These are phyloP conservation scores for Torrubiellomyces zombiae DNA, from an alignment of 2,329 filamentous ascomycete species.

Conservation along the genomic window DNA sequence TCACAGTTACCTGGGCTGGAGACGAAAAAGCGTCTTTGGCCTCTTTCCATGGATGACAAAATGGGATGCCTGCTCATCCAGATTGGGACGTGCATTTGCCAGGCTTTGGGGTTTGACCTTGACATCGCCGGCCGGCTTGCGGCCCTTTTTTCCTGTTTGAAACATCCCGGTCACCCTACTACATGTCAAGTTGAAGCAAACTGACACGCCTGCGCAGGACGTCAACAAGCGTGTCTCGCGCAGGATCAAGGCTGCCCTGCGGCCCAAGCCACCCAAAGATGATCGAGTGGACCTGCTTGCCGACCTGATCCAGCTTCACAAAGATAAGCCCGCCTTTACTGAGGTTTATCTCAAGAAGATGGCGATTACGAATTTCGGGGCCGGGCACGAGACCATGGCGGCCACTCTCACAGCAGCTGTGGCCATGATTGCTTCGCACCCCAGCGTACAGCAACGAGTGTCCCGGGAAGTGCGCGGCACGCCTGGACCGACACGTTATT, in stretches of 20 bases:
- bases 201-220: constrained; percentile 10
- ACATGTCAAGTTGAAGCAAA: not conserved
- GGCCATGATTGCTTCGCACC: constrained; percentile 26
- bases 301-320: constrained; percentile 30
- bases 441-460: constrained; percentile 15
- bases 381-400: constrained; percentile 37
- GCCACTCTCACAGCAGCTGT: constrained; percentile 33
- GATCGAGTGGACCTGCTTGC: constrained; percentile 23
- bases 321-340: constrained; percentile 26
- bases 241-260: constrained; percentile 15
- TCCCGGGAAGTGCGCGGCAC: constrained; percentile 14
- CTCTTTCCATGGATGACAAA: constrained; percentile 27
- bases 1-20: constrained; percentile 34
- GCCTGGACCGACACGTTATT: constrained; percentile 4
- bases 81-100: constrained; percentile 21
- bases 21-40: constrained; percentile 34
- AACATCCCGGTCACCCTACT: constrained; percentile 1
- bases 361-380: constrained; percentile 37
- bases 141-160: constrained; percentile 32
- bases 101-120: constrained; percentile 28
- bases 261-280: constrained; percentile 14
- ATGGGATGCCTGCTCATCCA: constrained; percentile 19
- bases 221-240: constrained; percentile 16
- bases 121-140: constrained; percentile 23
- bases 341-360: constrained; percentile 32